Conservation (phyloP, 768 basidiomycete species). For the Boletus speciosus region DNA sequence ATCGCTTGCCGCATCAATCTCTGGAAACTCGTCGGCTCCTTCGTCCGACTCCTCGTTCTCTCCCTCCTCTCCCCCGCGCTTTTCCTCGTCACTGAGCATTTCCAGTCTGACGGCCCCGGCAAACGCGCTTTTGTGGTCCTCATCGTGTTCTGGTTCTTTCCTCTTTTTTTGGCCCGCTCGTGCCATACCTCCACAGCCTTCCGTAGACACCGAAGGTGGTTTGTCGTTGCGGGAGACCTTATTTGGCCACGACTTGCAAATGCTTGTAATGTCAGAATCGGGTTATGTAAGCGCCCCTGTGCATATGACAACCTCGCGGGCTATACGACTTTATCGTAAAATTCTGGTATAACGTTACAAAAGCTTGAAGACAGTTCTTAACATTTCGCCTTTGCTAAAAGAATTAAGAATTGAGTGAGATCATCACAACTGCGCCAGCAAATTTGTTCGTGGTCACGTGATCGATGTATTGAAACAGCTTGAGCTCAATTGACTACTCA, state of each 20-base stretch:
- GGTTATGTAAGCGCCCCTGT: slow-evolving; percentile 18
- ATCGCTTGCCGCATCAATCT: slow-evolving; percentile 54
- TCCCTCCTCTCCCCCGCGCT: slow-evolving; percentile 32
- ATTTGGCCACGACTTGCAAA: neutral
- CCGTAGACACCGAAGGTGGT: slow-evolving; percentile 5
- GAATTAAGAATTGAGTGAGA: neutral
- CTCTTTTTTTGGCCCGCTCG: slow-evolving; percentile 50
- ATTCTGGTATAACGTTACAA: neutral
- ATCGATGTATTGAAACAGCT: neutral
- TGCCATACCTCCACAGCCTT: slow-evolving; percentile 36
- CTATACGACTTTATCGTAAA: neutral
- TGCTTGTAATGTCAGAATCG: neutral
- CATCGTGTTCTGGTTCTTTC: slow-evolving; percentile 48
- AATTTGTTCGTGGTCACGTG: slow-evolving; percentile 6
- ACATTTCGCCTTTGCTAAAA: too few relatives aligned
- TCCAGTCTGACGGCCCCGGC: slow-evolving; percentile 50
- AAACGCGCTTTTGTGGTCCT: slow-evolving; percentile 30
- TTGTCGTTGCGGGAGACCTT: neutral
- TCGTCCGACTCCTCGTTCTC: slow-evolving; percentile 45
- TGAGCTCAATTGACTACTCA: neutral
- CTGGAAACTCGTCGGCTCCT: slow-evolving; percentile 72
- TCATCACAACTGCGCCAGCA: neutral
- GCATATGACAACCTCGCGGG: neutral
- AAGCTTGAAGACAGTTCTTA: neutral
- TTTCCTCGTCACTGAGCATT: slow-evolving; percentile 75